Evolutionary conservation across 2,329 filamentous ascomycete species (phyloP), one percentile per base, ranked within the genome.

Genomic region (Diaporthe sp.): DNA sequence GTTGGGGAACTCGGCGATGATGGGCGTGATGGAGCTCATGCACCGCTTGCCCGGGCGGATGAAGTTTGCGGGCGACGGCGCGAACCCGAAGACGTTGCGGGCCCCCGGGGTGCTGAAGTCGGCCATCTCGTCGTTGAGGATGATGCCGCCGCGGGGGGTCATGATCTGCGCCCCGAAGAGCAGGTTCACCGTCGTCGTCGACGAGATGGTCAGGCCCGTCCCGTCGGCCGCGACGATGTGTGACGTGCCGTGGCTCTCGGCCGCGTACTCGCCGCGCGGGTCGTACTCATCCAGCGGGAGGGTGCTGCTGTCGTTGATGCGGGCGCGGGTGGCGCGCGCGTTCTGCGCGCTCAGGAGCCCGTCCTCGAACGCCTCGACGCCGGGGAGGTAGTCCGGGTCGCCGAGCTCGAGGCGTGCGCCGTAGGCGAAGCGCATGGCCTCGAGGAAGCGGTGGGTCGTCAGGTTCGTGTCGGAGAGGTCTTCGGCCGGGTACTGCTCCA

Each of bases 391-490:
- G 1, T 86, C 87, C 0, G 96, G 97, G 82, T 98, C 97, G 6
- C 95, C 96, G 0, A 98, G 89, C 39, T 92, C 88, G n/a, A 92
- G 89, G 74, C 95, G 92, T 79, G 93, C 87, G 5, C 93, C 95
- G 82, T 98, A 98, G 3, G 91, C 95, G 82, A 98, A 98, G 31
- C 95, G 91, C 86, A 98, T 95, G 17, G 95, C 94, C 87, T 98
- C 97, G 80, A 95, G 92, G 78, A 98, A 89, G 19, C 94, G 91
- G 84, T 98, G 97, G 0, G 93, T 93, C 51, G 92, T 95, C 0
- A 97, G 85, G 79, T 95, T 92, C 28, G 83, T 83, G 58, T 90
- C 85, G 15, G 83, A 76, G 10, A 87, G 81, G 76, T 91, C 92
- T 37, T 92, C 86, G 51, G 86, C 83, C 4, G 88, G 85, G 82